Base-by-base conservation (phyloP, 371 early-diverging fungal species). In the Actinomucor elegans region DNA sequence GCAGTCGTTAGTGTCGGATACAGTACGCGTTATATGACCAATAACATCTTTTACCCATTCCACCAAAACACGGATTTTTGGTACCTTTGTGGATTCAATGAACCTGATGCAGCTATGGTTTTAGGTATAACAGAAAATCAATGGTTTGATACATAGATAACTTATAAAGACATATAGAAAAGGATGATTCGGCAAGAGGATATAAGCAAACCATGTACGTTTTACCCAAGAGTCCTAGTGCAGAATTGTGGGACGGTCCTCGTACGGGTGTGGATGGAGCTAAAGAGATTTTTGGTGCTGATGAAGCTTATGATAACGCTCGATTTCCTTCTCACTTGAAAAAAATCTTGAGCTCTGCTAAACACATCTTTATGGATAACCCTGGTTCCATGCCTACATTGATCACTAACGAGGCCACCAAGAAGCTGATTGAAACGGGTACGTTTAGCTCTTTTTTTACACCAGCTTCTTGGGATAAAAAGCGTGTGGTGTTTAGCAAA, bases 41-140 rank as follows among this genome's bases (percentile, higher is more conserved):
- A 92, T 53, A 92, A 92, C 49, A 93, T 97, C 45, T 97, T 97
- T 77, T 93, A 96, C 64, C 89, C 87, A n/a, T 98, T 94, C 59
- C 93, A 94, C 55, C 97, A 96, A 66, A 83, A 89, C 51, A 93
- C 95, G 5, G 91, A 96, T 59, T 84, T 96, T 51, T 86, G 86
- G 59, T 96, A 96, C 60, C 69, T 97, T 28, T 70, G 72, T 15
- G 96, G 97, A 24, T 92, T 94, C 64, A 90, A 94, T 70, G 94
- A 96, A 68, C 97, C 96, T 0, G 91, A 94, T 59, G 80, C 90
- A 1, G 87, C 86, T 8, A 60, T 84, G 50, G 71, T 94, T n/a
- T 61, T 94, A 43, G 87, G 90, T 88, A 80, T 44, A 52, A 36
- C 2, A 8, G 5, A 17, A 3, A 18, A 17, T 34, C 4, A n/a